Conservation (phyloP, 1,284 basidiomycete species). For the Pseudozyma pruni region DNA sequence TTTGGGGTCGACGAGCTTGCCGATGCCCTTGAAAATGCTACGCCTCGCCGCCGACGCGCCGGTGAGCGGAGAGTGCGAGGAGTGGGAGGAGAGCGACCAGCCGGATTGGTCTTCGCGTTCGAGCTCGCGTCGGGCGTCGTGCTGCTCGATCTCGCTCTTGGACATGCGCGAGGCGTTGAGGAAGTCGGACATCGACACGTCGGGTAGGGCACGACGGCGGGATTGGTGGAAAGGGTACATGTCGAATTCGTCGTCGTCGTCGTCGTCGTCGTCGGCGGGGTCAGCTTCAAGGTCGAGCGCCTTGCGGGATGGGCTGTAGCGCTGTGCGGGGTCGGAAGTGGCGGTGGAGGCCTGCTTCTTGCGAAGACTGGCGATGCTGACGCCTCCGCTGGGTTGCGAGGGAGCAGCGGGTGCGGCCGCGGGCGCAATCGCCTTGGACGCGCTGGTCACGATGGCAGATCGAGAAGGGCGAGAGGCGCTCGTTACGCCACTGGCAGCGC, state of each 20-base stretch:
- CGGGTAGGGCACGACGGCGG: constrained; percentile 6
- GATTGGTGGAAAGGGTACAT: constrained; percentile 12
- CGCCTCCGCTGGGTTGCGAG: constrained; percentile 15
- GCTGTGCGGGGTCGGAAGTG: constrained; percentile 3
- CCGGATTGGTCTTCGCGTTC: constrained; percentile 6
- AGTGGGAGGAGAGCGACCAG: constrained; percentile 1
- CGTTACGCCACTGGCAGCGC: background rate
- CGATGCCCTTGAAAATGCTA: constrained; percentile 17
- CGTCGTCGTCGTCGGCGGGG: constrained; percentile 14
- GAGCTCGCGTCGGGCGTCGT: constrained; percentile 24
- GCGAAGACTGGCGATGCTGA: constrained; percentile 44
- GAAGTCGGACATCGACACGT: constrained; percentile 42
- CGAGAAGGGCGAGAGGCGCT: constrained; percentile 11
- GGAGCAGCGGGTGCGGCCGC: background rate
- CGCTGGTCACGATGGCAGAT: background rate
- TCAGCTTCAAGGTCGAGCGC: background rate
- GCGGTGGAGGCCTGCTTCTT: constrained; percentile 7
- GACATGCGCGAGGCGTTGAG: constrained; percentile 45
- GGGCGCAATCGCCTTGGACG: background rate
- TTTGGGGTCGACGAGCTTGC: constrained; percentile 18
- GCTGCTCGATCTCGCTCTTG: constrained; percentile 28
- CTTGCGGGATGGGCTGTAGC: constrained; percentile 14
- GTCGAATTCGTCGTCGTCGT: constrained; percentile 26
- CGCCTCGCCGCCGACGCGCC: background rate
- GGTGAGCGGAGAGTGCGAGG: constrained; percentile 12